Conservation (phyloP, 1,284 basidiomycete species). For the Amylostereum areolatum region DNA sequence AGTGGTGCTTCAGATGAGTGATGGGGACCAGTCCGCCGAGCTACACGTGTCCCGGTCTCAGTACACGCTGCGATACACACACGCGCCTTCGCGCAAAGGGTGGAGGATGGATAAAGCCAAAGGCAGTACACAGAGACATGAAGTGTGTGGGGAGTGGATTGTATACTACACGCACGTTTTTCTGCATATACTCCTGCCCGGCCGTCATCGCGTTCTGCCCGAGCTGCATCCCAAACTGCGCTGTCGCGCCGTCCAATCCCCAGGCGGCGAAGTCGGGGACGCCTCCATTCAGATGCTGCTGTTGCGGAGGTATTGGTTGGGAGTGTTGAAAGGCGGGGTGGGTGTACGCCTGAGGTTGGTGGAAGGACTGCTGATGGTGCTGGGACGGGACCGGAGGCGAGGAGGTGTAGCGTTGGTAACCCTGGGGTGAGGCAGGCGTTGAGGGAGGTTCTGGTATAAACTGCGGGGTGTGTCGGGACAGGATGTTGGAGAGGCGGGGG, state of each 20-base stretch:
- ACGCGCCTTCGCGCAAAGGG: too few relatives aligned
- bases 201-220: conserved; percentile 89
- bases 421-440: conserved; percentile 70
- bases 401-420: conserved; percentile 72
- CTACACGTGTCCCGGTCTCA: conserved; percentile 30
- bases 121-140: neutral
- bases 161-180: conserved; percentile 60
- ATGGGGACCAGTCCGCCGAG: conserved; percentile 77
- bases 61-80: neutral
- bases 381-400: conserved; percentile 36
- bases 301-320: conserved; percentile 20
- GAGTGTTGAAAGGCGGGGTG: conserved; percentile 24
- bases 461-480: conserved; percentile 83
- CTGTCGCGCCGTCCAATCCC: conserved; percentile 90
- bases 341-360: conserved; percentile 28
- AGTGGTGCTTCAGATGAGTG: conserved; percentile 84
- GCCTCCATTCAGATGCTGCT: conserved; percentile 15
- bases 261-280: conserved; percentile 61
- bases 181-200: conserved; percentile 94
- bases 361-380: conserved; percentile 21
- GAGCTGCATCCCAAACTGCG: conserved; percentile 95
- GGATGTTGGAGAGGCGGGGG: conserved; percentile 85
- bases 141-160: neutral
- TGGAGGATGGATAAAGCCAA: too few relatives aligned
- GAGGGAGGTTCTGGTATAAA: conserved; percentile 86